Evolutionary conservation across 2,329 filamentous ascomycete genomes (phyloP).

Genomic region (Anthostomella pinea): DNA sequence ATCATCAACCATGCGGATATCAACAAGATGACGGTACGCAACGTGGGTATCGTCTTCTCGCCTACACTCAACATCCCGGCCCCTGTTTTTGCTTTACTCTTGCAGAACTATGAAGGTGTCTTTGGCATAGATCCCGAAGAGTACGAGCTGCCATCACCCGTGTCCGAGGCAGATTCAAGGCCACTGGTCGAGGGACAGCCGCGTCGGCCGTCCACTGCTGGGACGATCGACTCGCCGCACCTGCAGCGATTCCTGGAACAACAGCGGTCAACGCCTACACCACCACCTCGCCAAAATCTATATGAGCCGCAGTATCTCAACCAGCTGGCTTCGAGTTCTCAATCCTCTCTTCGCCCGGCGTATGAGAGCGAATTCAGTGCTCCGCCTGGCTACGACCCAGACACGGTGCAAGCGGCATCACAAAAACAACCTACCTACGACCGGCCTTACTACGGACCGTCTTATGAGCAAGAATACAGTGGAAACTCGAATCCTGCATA

Average conservation of each 20-base stretch:
- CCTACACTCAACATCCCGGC: slow-evolving; percentile 95
- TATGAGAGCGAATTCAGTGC: slow-evolving; percentile 44
- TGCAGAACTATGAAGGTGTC: slow-evolving; percentile 85
- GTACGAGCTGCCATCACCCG: slow-evolving; percentile 53
- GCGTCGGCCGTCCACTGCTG: slow-evolving; percentile 49
- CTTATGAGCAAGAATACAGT: slow-evolving; percentile 31
- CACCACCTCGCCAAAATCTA: slow-evolving; percentile 43
- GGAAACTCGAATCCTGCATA: slow-evolving; percentile 29
- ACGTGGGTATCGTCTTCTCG: slow-evolving; percentile 97
- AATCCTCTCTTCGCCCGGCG: slow-evolving; percentile 37
- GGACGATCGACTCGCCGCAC: slow-evolving; percentile 50
- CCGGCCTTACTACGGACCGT: slow-evolving; percentile 32
- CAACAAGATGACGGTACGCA: slow-evolving; percentile 98
- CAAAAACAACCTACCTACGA: slow-evolving; percentile 35
- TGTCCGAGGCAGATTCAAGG: slow-evolving; percentile 37
- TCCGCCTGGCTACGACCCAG: slow-evolving; percentile 35
- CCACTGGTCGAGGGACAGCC: slow-evolving; percentile 31
- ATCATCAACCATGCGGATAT: slow-evolving; percentile 86
- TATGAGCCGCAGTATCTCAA: slow-evolving; percentile 44
- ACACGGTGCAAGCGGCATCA: slow-evolving; percentile 8
- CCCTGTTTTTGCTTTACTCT: slow-evolving; percentile 87
- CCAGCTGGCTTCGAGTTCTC: slow-evolving; percentile 33
- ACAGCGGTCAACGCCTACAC: slow-evolving; percentile 47
- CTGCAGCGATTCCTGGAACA: slow-evolving; percentile 47
- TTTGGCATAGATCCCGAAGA: slow-evolving; percentile 71